Evolutionary conservation across 176 grass and related monocot species (phyloP), one percentile per base, ranked within the genome.

Genomic region (Paspalum notatum): DNA sequence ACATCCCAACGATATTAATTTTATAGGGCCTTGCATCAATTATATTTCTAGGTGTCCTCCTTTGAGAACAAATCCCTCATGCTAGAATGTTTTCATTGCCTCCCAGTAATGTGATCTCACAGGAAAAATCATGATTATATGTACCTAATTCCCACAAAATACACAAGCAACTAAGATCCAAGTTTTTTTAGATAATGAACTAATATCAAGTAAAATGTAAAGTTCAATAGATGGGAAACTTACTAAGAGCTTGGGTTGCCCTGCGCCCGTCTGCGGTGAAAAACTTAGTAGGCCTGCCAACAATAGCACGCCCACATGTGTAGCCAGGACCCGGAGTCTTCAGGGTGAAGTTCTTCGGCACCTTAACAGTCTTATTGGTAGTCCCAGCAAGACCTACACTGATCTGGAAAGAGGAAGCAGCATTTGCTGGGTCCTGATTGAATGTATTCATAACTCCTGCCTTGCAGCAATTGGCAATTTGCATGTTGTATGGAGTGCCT

Each of bases 381-480:
- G 93, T 95, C 40, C 93, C 93, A 39, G 93, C 90, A 83, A 92
- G 81, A 61, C 93, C 93, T 8, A 95, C 93, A 86, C 93, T 95
- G 27, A 95, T 59, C 85, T 95, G 93, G 79, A 95, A 95, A 48
- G 93, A 88, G 40, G 90, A 52, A 40, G 90, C 93, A 48, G 93
- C 78, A 71, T 86, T 95, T 71, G 46, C 12, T 68, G 93, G 93
- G 80, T 95, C 93, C 75, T 95, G 93, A 22, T 87, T 87, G 50
- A 92, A 86, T 45, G 93, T 92, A 42, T 49, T 96, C 46, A 96
- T 79, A 32, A 96, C 90, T 51, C 93, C 93, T 63, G 81, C 90
- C 64, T 92, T 96, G 85, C 93, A 96, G 78, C 93, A 96, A 84
- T 96, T 96, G 17, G 93, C 93, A 59, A 96, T 96, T 68, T 96